Conservation (phyloP, 2,329 filamentous ascomycete genomes). For the Atkinsonella texensis region DNA sequence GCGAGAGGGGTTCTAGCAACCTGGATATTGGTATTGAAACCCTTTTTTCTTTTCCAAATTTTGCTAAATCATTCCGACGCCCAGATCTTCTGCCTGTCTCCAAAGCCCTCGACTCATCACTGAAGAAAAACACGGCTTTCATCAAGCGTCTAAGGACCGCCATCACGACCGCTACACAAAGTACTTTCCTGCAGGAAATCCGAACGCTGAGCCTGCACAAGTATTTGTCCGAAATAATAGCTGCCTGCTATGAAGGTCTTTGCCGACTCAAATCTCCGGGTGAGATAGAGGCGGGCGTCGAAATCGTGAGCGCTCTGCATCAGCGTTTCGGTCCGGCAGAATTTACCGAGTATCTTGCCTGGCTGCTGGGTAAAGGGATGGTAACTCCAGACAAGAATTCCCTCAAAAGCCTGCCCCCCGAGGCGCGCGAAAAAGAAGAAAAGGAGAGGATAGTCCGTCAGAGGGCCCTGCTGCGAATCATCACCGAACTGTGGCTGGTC, state of each 20-base stretch:
- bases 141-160: slow-evolving; percentile 92
- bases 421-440: slow-evolving; percentile 87
- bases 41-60: not conserved
- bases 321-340: slow-evolving; percentile 85
- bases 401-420: slow-evolving; percentile 65
- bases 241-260: slow-evolving; percentile 87
- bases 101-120: slow-evolving; percentile 76
- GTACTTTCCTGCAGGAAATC: slow-evolving; percentile 82
- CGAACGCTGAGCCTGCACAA: slow-evolving; percentile 85
- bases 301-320: slow-evolving; percentile 89
- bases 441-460: slow-evolving; percentile 85
- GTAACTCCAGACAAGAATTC: slow-evolving; percentile 78
- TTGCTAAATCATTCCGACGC: not conserved
- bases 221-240: slow-evolving; percentile 93
- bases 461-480: slow-evolving; percentile 72
- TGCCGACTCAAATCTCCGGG: slow-evolving; percentile 82
- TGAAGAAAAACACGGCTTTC: slow-evolving; percentile 97
- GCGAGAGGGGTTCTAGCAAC: slow-evolving; percentile 9
- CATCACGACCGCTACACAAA: slow-evolving; percentile 65
- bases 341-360: slow-evolving; percentile 84
- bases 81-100: slow-evolving; percentile 68
- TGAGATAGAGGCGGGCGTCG: slow-evolving; percentile 85
- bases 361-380: slow-evolving; percentile 83
- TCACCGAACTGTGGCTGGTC: slow-evolving; percentile 93
- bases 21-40: slow-evolving; percentile 1